Evolutionary conservation across 2,329 filamentous ascomycete species (phyloP).

Genomic region (Diaporthe nobilis): DNA sequence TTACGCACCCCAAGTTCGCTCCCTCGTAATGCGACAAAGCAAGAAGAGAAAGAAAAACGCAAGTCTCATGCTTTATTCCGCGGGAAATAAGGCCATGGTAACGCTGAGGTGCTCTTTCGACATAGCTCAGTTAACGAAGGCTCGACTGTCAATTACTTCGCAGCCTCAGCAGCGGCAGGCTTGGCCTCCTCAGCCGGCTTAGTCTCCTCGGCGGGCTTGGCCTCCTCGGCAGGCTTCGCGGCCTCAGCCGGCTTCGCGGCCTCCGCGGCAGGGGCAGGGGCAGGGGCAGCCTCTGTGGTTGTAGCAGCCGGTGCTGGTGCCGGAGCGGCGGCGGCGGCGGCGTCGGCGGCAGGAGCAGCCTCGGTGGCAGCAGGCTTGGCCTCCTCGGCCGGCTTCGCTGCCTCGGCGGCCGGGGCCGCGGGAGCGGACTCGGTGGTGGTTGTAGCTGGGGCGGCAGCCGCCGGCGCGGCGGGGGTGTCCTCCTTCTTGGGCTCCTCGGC

Average conservation of each 20-base stretch:
- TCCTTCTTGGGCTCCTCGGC: conserved; percentile 45
- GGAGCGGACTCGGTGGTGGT: conserved; percentile 42
- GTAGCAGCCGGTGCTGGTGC: conserved; percentile 10
- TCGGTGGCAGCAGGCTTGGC: conserved; percentile 44
- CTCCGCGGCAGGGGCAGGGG: conserved; percentile 2
- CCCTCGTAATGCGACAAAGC: conserved; percentile 18
- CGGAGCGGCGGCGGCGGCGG: neutral
- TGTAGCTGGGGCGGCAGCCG: conserved; percentile 43
- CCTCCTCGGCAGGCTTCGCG: conserved; percentile 11
- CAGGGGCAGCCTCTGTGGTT: conserved; percentile 40
- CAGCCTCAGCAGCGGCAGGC: conserved; percentile 20
- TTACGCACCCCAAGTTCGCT: conserved; percentile 31
- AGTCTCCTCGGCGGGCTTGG: conserved; percentile 20
- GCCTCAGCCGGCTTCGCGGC: conserved; percentile 40
- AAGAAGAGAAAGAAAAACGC: neutral
- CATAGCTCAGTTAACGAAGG: neutral
- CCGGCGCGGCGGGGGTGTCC: conserved; percentile 47
- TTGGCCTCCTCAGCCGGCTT: conserved; percentile 31
- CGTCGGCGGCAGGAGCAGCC: conserved; percentile 36
- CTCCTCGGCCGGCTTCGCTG: conserved; percentile 44
- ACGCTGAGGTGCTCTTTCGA: neutral
- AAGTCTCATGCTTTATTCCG: conserved; percentile 3
- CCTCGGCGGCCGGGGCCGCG: conserved; percentile 45
- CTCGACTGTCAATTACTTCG: conserved; percentile 23
- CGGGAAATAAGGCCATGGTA: neutral